Evolutionary conservation across 306 rosid genomes (phyloP).

Genomic region (Dryas drummondii): DNA sequence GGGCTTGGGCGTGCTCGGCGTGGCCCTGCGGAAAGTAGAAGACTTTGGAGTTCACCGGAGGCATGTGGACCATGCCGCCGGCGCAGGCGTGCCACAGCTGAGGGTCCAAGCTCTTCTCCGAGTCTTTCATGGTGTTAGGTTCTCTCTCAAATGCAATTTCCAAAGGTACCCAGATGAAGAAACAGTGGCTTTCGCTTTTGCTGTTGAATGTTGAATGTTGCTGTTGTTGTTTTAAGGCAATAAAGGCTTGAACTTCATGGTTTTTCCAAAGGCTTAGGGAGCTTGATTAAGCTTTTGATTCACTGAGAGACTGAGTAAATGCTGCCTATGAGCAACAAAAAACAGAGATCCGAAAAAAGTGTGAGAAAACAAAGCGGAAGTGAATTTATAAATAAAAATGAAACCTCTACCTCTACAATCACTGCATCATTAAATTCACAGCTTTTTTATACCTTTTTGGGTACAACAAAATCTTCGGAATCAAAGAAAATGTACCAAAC

Average conservation of each 20-base stretch:
- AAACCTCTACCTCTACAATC: neutral
- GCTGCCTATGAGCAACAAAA: too few relatives aligned
- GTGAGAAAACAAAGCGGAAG: too few relatives aligned
- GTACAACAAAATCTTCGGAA: neutral
- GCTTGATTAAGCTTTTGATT: neutral
- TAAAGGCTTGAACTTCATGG: conserved; percentile 10
- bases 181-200: conserved; percentile 1
- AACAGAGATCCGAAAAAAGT: too few relatives aligned
- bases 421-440: neutral
- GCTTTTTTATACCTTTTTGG: neutral
- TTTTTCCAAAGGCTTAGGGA: too few relatives aligned
- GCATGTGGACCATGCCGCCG: conserved; percentile 95
- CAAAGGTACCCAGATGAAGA: neutral
- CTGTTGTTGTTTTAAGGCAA: neutral
- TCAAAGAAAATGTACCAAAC: neutral
- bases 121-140: conserved; percentile 52
- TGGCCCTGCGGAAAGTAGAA: conserved; percentile 97
- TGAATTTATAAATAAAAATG: too few relatives aligned
- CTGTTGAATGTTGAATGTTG: too few relatives aligned
- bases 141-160: neutral
- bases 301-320: too few relatives aligned
- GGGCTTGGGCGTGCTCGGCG: conserved; percentile 83
- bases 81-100: conserved; percentile 99
- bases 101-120: conserved; percentile 70
- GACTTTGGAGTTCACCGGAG: conserved; percentile 72